Base-by-base conservation (phyloP, 1,284 basidiomycete genomes). In the Melampsora americana region DNA sequence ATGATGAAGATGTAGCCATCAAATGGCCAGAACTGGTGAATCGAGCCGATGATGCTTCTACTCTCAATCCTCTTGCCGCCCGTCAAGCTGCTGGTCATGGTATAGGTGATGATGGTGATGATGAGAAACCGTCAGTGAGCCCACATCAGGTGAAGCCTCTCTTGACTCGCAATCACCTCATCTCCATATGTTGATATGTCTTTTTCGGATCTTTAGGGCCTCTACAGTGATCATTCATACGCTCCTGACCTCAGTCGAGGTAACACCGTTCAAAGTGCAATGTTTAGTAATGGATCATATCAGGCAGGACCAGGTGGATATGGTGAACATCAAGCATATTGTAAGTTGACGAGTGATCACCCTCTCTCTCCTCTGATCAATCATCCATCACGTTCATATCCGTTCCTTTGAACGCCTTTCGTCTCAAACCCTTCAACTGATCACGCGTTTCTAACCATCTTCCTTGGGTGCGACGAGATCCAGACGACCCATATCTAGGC, bases 21-120 rank as follows among this genome's bases (percentile, higher is more conserved):
- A 77, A 77, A 44, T 81, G 80, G 80, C 80, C 80, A 3, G 79
- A 81, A 66, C 72, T 81, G 20, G 77, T 79, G 56, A 77, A 74
- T 5, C 75, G 79, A 16, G 79, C 77, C 7, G 78, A 79, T 12
- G 78, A 76, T 9, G 61, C 78, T 14, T 78, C 79, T 30, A 80
- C 80, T 5, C 68, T 81, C 18, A 80, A 80, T 35, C 80, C 80
- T n/a, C 71, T 78, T n/a, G 79, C 77, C 4, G 80, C 80, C 44
- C 62, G 79, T 1, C 64, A 78, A 20, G 78, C 79, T 11, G 78
- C 79, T 30, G 77, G 79, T 0, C 79, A 79, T 7, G 80, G 79
- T 11, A 53, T 80, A 28, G 79, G 80, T 77, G 80, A 79, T 68
- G 80, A 80, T 32, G 79, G 78, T 30, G 53, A 66, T 16, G 68